phyloP scores from a whole-genome alignment of 2,329 filamentous ascomycete genomes.

The Phaeosphaeriaceae sp. region DNA sequence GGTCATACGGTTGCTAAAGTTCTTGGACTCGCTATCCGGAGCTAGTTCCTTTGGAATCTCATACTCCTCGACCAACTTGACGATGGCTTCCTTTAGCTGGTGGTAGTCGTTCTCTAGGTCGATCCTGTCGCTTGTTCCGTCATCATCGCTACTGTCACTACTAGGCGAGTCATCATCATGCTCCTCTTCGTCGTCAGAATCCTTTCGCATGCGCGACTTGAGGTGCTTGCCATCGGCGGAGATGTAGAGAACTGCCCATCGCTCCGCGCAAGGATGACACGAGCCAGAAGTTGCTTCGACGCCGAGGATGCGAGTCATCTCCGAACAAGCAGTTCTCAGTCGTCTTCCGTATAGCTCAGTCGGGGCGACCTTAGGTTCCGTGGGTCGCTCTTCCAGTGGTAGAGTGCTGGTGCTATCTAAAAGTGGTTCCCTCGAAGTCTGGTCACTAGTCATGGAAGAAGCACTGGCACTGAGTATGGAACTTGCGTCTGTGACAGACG shows the following conservation, averaged over 20 bases:
- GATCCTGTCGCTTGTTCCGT: constrained; percentile 51
- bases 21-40: constrained; percentile 64
- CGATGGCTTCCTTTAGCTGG: constrained; percentile 78
- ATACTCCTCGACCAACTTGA: constrained; percentile 82
- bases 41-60: constrained; percentile 76
- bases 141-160: constrained; percentile 57
- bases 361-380: constrained; percentile 58
- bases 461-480: constrained; percentile 76
- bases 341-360: constrained; percentile 55
- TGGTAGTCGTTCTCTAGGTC: constrained; percentile 82
- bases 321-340: constrained; percentile 71
- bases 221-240: constrained; percentile 74
- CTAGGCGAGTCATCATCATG: constrained; percentile 65
- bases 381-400: constrained; percentile 31
- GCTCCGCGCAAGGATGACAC: constrained; percentile 80
- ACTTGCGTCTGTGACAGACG: constrained; percentile 65
- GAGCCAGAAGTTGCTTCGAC: constrained; percentile 69
- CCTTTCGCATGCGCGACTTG: constrained; percentile 75
- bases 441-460: constrained; percentile 76
- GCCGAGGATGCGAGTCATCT: constrained; percentile 72
- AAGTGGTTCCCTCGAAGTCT: constrained; percentile 69
- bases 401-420: constrained; percentile 54
- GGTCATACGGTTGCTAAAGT: constrained; percentile 74
- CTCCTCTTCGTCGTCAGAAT: constrained; percentile 68
- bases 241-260: constrained; percentile 83